phyloP scores from a whole-genome alignment of 495 filamentous ascomycete genomes.

The Opeltia flavorubescens region DNA sequence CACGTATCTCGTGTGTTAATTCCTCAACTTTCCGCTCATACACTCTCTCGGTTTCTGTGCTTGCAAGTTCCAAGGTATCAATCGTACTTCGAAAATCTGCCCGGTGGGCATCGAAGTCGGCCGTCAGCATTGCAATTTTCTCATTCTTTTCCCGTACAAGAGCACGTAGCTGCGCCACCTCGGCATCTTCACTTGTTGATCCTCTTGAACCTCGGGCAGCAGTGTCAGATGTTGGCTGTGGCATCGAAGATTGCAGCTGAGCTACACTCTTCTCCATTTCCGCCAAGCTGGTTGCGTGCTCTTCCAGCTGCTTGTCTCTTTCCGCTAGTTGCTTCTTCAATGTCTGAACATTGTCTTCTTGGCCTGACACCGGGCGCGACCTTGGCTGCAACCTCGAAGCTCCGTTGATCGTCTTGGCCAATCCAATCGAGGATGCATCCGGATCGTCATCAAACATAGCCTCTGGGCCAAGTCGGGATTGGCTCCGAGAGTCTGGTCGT shows the following conservation, averaged over 20 bases:
- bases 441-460: conserved; percentile 29
- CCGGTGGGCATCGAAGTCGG: conserved; percentile 88
- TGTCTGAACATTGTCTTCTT: conserved; percentile 53
- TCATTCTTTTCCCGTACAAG: conserved; percentile 91
- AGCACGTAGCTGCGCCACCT: conserved; percentile 61
- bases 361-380: conserved; percentile 34
- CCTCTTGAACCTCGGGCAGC: conserved; percentile 19
- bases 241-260: conserved; percentile 47
- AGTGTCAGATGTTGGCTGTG: conserved; percentile 22
- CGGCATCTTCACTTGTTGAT: conserved; percentile 58
- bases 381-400: conserved; percentile 20
- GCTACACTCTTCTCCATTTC: conserved; percentile 74
- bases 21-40: conserved; percentile 89
- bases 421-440: conserved; percentile 42
- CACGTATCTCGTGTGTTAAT: conserved; percentile 69
- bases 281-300: conserved; percentile 63
- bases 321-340: conserved; percentile 60
- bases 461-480: conserved; percentile 32
- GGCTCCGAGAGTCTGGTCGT: conserved; percentile 22
- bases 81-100: conserved; percentile 95
- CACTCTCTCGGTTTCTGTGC: conserved; percentile 92
- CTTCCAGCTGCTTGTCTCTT: conserved; percentile 71
- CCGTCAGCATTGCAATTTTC: conserved; percentile 78
- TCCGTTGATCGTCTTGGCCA: conserved; percentile 35
- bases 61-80: conserved; percentile 90